Evolutionary conservation across 306 rosid species (phyloP), one percentile per base, ranked within the genome.

Genomic region (Dalbergia cultrata): DNA sequence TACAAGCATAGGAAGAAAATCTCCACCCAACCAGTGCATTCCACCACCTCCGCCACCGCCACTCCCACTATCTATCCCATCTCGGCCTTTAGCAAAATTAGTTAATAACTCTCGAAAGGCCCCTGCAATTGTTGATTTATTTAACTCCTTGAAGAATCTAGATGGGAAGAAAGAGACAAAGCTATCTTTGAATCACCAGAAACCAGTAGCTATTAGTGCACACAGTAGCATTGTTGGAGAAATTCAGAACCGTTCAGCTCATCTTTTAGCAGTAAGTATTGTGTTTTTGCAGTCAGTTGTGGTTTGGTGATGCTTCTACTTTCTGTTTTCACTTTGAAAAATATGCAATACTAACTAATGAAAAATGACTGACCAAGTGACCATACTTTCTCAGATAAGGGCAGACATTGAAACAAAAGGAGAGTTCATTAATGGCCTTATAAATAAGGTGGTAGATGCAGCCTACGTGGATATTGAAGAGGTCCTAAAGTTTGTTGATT

Each of bases 141-240:
- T 75, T 83, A 90, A 83, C 77, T 84, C 92, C 8, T 78, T 87
- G 35, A 90, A 77, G 83, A 90, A 86, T 82, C 89, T 84, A 81
- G 88, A 88, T 44, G 86, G 75, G 82, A 91, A 86, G 85, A 88
- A 35, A 74, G 88, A 79, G 71, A 81, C 85, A 43, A 77, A 80
- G 35, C 85, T 86, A 70, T 73, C 70, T 6, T 71, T 81, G 71
- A 87, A 85, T 84, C 79, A 70, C 74, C 87, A 80, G 52, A 84
- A 82, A 68, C 90, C 89, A 3, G 74, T 80, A 16, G 87, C 87
- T 70, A 61, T 49, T 79, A 88, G 85, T 85, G 97, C 90, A 67
- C 98, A 94, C 62, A 89, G 84, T 79, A 91, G 97, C 91, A 91
- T 94, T 82, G 97, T 94, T 31, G 97, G 97, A 73, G 98, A 94